Evolutionary conservation across 169 alveolate genomes (phyloP).

Genomic region (Plasmodium coatneyi): DNA sequence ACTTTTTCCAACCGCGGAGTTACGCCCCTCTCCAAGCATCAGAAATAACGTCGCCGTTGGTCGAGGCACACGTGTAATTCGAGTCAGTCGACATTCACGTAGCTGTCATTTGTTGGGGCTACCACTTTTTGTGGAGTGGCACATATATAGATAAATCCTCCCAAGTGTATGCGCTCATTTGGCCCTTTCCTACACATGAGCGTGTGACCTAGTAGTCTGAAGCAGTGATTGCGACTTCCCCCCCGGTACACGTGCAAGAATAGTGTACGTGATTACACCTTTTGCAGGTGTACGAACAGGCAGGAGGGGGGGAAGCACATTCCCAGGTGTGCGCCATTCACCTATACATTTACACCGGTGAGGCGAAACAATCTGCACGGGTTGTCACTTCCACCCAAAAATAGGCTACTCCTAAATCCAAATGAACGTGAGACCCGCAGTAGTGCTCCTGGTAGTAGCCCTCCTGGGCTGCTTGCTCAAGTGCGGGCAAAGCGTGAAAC

Average conservation of each 20-base stretch:
- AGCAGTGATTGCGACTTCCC: background rate
- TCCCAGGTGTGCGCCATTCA: background rate
- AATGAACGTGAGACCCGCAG: background rate
- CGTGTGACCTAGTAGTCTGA: background rate
- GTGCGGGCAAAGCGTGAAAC: constrained; percentile 1
- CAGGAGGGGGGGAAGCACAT: background rate
- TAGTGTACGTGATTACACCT: background rate
- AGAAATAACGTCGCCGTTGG: background rate
- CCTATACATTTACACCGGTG: background rate
- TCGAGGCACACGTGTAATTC: background rate
- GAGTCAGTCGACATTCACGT: background rate
- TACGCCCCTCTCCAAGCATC: background rate
- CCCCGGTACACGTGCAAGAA: background rate
- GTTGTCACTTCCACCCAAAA: background rate
- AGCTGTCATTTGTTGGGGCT: background rate
- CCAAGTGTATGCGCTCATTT: background rate
- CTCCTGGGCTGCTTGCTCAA: background rate
- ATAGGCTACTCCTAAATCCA: background rate
- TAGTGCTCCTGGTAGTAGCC: background rate
- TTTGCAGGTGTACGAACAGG: background rate
- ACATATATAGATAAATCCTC: background rate
- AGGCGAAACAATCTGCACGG: background rate
- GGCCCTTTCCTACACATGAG: background rate
- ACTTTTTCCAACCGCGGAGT: background rate
- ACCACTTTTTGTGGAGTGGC: background rate